Evolutionary conservation across 805 yeast species (phyloP).

Genomic region (Tetrapisispora iriomotensis): DNA sequence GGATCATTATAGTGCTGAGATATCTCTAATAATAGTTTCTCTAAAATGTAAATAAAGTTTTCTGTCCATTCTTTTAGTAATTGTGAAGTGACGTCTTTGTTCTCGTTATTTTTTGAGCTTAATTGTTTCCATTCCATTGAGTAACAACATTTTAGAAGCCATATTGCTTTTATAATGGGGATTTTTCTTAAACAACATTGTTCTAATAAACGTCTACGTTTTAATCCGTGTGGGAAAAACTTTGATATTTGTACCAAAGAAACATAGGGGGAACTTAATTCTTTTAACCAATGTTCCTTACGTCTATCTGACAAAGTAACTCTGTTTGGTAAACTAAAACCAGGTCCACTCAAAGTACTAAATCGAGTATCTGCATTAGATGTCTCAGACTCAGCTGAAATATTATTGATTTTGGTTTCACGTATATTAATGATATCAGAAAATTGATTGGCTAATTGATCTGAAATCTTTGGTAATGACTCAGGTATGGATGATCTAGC

Average conservation of each 20-base stretch:
- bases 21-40: conserved; percentile 28
- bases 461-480: conserved; percentile 24
- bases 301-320: conserved; percentile 85
- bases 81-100: conserved; percentile 22
- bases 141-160: conserved; percentile 85
- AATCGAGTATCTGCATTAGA: conserved; percentile 3
- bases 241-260: conserved; percentile 62
- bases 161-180: conserved; percentile 73
- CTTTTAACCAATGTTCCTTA: conserved; percentile 76
- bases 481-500: conserved; percentile 30
- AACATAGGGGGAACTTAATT: conserved; percentile 56
- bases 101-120: conserved; percentile 8
- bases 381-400: conserved; percentile 9
- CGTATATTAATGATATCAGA: conserved; percentile 22
- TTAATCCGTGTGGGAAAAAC: conserved; percentile 83
- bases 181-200: conserved; percentile 57
- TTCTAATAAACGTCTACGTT: conserved; percentile 64
- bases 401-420: conserved; percentile 25
- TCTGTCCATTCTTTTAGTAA: conserved; percentile 90
- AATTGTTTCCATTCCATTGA: conserved; percentile 49
- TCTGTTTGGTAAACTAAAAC: conserved; percentile 33
- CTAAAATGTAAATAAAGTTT: conserved; percentile 51
- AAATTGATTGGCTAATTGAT: conserved; percentile 22
- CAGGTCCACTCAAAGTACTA: conserved; percentile 24
- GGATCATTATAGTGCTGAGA: conserved; percentile 22